phyloP scores from a whole-genome alignment of 2,329 filamentous ascomycete genomes.

The Botrytis hyacinthi region DNA sequence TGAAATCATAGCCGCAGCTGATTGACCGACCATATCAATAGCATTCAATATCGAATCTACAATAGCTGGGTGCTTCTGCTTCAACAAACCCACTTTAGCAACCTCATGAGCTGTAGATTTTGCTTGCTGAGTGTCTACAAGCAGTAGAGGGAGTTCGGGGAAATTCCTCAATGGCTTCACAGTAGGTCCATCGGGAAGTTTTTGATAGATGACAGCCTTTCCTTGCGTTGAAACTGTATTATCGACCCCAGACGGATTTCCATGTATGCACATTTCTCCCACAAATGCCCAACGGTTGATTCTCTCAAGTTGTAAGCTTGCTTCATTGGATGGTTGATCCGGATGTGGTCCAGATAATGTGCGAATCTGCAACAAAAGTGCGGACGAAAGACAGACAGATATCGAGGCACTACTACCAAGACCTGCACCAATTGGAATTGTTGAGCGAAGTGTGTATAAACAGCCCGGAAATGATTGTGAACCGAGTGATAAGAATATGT shows the following conservation, averaged over 20 bases:
- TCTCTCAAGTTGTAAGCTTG: slow-evolving; percentile 84
- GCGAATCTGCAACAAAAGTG: slow-evolving; percentile 82
- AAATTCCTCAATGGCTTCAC: slow-evolving; percentile 82
- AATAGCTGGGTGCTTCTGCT: slow-evolving; percentile 68
- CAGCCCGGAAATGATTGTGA: slow-evolving; percentile 75
- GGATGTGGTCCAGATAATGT: slow-evolving; percentile 87
- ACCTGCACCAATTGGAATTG: slow-evolving; percentile 87
- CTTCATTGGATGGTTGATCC: slow-evolving; percentile 84
- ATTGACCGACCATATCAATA: slow-evolving; percentile 70
- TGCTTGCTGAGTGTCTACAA: slow-evolving; percentile 84
- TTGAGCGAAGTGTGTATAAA: slow-evolving; percentile 87
- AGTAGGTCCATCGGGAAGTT: slow-evolving; percentile 67
- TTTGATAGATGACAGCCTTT: slow-evolving; percentile 89
- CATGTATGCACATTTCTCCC: slow-evolving; percentile 94
- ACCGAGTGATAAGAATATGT: slow-evolving; percentile 86
- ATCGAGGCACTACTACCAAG: slow-evolving; percentile 94
- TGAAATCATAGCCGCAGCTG: slow-evolving; percentile 54
- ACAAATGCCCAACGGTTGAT: slow-evolving; percentile 99
- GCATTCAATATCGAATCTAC: slow-evolving; percentile 79
- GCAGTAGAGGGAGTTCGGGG: slow-evolving; percentile 83
- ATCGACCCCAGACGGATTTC: slow-evolving; percentile 93
- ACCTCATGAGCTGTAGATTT: slow-evolving; percentile 87
- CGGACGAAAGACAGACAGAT: slow-evolving; percentile 80
- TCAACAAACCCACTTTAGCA: slow-evolving; percentile 75
- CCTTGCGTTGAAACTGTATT: slow-evolving; percentile 94